Percentiles rank a stretch among this genome's conserved stretches.
Conservation (phyloP, 2,329 filamentous ascomycete species). For the Diaporthe ampelina region DNA sequence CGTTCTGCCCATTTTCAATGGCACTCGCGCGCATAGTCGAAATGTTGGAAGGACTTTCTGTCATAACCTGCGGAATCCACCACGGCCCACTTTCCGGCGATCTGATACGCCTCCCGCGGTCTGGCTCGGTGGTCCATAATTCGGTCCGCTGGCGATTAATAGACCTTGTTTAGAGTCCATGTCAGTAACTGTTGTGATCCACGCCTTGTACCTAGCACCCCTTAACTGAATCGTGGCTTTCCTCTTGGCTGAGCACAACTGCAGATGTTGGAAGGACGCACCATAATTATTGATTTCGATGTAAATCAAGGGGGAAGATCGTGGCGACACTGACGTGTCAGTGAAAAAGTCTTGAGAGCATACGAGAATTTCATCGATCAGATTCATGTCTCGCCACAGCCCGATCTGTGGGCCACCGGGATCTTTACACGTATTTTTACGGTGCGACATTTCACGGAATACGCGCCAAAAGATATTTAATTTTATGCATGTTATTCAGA, state of each 20-base stretch:
- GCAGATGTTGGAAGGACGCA: background rate
- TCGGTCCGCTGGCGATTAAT: conserved; percentile 23
- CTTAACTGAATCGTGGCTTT: conserved; percentile 16
- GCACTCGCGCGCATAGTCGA: background rate
- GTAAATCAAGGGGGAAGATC: background rate
- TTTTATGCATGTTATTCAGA: background rate
- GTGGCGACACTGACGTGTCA: background rate
- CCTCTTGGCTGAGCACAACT: background rate
- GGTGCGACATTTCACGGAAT: background rate
- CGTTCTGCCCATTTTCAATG: background rate
- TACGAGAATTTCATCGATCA: background rate
- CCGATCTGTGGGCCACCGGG: background rate
- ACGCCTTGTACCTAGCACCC: background rate
- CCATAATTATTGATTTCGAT: background rate
- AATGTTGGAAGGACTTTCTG: background rate
- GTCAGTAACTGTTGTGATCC: background rate
- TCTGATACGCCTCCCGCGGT: conserved; percentile 23
- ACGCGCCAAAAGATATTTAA: background rate
- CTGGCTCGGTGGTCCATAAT: conserved; percentile 28
- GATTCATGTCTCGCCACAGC: background rate
- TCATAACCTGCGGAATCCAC: background rate
- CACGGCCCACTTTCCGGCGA: conserved; percentile 9
- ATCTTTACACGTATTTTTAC: background rate
- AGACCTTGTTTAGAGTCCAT: background rate
- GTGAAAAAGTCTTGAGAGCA: background rate